Percentiles rank a stretch among this genome's conserved stretches.
These are phyloP conservation scores for Ustilago sp. DNA, from an alignment of 1,284 basidiomycete genomes.

Conservation along the genomic window DNA sequence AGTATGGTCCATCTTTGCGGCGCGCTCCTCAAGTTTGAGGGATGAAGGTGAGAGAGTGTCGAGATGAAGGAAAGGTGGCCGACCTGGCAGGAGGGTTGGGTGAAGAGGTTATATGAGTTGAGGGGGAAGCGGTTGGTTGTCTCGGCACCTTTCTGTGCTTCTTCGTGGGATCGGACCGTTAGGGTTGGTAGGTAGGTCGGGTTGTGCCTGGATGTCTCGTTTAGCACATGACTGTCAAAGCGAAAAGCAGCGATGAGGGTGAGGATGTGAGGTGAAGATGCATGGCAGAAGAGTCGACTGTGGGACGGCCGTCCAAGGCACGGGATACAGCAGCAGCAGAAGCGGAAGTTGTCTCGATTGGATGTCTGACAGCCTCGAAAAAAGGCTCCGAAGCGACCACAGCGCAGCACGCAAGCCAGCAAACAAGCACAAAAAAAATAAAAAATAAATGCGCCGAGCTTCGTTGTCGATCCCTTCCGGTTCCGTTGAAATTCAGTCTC, in stretches of 20 bases:
- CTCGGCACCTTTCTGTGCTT: slow-evolving; percentile 9
- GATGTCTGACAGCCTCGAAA: not conserved
- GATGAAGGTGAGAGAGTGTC: not conserved
- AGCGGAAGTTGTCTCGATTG: slow-evolving; percentile 1
- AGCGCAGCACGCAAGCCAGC: not conserved
- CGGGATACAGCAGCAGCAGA: not conserved
- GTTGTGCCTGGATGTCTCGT: slow-evolving; percentile 3
- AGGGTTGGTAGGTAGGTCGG: not conserved
- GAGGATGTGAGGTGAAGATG: not conserved
- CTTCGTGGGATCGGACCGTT: not conserved
- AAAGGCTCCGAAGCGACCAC: slow-evolving; percentile 16
- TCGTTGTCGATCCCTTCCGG: slow-evolving; percentile 3
- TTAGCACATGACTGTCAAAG: slow-evolving; percentile 4
- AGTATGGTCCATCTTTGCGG: slow-evolving; percentile 19
- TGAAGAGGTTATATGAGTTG: not conserved
- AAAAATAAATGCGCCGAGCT: slow-evolving; percentile 15
- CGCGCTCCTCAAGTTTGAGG: not conserved
- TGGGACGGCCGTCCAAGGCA: not conserved
- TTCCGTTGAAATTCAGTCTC: not conserved
- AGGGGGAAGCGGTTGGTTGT: not conserved
- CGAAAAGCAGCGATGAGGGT: not conserved
- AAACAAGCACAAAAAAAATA: not conserved
- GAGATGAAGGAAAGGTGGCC: not conserved
- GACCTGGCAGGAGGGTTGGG: not conserved
- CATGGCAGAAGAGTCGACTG: not conserved